Percentiles rank a stretch among this genome's conserved stretches.
Conservation (phyloP, 257 asterid species). For the Fraxinus cuspidata region DNA sequence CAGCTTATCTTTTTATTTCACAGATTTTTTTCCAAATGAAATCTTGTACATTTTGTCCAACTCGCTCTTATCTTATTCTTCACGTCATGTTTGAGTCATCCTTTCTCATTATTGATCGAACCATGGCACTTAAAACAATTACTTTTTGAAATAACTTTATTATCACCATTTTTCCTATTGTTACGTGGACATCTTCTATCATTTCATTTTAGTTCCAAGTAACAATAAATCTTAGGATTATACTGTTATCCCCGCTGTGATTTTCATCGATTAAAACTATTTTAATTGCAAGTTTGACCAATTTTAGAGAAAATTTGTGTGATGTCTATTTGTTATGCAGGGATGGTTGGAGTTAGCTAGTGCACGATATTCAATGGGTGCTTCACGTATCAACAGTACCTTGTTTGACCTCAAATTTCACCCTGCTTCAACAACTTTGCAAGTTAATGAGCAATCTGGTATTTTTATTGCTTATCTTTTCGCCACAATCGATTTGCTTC, state of each 20-base stretch:
- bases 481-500: neutral
- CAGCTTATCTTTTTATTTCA: too few relatives aligned
- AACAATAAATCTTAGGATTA: neutral
- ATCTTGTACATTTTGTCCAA: neutral
- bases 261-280: neutral
- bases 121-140: neutral
- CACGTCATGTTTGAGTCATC: neutral
- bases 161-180: neutral
- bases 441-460: constrained; percentile 49
- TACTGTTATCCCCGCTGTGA: neutral
- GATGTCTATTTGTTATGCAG: constrained; percentile 33
- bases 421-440: constrained; percentile 73
- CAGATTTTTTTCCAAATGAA: too few relatives aligned
- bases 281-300: neutral
- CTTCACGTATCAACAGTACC: constrained; percentile 70
- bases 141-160: neutral
- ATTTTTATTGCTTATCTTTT: constrained; percentile 7
- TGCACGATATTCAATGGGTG: constrained; percentile 89
- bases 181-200: neutral
- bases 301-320: neutral
- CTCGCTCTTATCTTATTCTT: neutral
- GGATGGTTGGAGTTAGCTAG: constrained; percentile 93
- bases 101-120: neutral
- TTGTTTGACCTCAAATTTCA: constrained; percentile 76
- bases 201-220: neutral